Percentiles rank a stretch among this genome's conserved stretches.
phyloP scores from a whole-genome alignment of 805 yeast genomes.

The Candida xiaguanensis region DNA sequence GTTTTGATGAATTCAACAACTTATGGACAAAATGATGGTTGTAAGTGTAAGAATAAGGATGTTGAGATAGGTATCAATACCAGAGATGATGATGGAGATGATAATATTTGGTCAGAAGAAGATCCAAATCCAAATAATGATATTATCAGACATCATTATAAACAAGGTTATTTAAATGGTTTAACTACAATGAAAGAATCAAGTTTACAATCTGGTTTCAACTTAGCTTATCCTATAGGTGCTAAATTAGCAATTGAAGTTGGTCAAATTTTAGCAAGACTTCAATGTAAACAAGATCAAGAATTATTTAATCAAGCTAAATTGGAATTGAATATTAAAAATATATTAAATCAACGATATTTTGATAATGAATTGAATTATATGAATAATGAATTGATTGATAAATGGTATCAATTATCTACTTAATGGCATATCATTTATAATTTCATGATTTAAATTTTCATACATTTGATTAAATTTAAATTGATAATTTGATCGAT shows the following conservation, averaged over 20 bases:
- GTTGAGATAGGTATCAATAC: background rate
- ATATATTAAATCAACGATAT: slow-evolving; percentile 50
- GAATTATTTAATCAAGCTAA: slow-evolving; percentile 35
- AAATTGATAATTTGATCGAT: slow-evolving; percentile 47
- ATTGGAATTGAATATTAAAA: slow-evolving; percentile 54
- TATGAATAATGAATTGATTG: slow-evolving; percentile 25
- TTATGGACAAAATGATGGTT: background rate
- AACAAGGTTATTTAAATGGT: slow-evolving; percentile 85
- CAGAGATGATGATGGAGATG: slow-evolving; percentile 10
- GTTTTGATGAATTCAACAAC: background rate
- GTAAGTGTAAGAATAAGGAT: background rate
- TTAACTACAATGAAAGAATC: slow-evolving; percentile 62
- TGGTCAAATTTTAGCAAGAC: slow-evolving; percentile 60
- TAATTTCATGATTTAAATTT: slow-evolving; percentile 21
- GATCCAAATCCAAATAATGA: slow-evolving; percentile 22
- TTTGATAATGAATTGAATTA: slow-evolving; percentile 51
- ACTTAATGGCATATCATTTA: slow-evolving; percentile 28
- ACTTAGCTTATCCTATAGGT: slow-evolving; percentile 74
- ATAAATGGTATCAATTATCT: slow-evolving; percentile 39
- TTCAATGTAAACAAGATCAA: slow-evolving; percentile 18
- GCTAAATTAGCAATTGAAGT: slow-evolving; percentile 62
- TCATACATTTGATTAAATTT: slow-evolving; percentile 25
- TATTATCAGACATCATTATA: slow-evolving; percentile 59
- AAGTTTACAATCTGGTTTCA: slow-evolving; percentile 77
- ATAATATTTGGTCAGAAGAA: slow-evolving; percentile 31